phyloP scores from a whole-genome alignment of 2,329 filamentous ascomycete species.

The Microcyclospora tardicrescens region DNA sequence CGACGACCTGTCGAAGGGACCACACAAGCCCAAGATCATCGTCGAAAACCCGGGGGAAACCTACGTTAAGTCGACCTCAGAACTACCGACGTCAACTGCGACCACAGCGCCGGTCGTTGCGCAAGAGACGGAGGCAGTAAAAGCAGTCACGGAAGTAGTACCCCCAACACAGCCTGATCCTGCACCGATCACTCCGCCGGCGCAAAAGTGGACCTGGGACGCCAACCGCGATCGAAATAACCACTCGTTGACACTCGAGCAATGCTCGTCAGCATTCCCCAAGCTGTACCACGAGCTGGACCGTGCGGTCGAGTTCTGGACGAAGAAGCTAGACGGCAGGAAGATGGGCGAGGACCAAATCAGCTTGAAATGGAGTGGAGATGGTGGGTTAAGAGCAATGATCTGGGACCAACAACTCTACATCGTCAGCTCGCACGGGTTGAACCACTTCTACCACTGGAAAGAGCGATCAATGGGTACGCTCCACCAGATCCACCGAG shows the following conservation, averaged over 20 bases:
- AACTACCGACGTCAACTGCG: too few relatives aligned
- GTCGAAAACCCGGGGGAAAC: too few relatives aligned
- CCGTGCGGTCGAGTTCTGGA: conserved; percentile 16
- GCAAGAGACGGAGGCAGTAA: too few relatives aligned
- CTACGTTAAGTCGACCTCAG: too few relatives aligned
- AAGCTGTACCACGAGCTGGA: conserved; percentile 21
- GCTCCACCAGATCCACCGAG: conserved; percentile 36
- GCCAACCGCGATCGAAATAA: conserved; percentile 16
- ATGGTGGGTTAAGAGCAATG: conserved; percentile 24
- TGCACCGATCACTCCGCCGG: background rate
- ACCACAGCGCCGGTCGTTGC: too few relatives aligned
- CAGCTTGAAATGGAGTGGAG: conserved; percentile 18
- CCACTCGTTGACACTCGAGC: conserved; percentile 15
- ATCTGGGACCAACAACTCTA: conserved; percentile 26
- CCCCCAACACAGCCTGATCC: background rate
- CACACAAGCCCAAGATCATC: too few relatives aligned
- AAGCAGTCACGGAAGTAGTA: too few relatives aligned
- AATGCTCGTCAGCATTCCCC: conserved; percentile 22
- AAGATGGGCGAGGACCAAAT: conserved; percentile 18
- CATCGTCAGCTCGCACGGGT: conserved; percentile 22
- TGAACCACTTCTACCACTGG: conserved; percentile 18
- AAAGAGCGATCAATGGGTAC: conserved; percentile 26
- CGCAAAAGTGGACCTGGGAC: conserved; percentile 3
- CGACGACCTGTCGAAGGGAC: too few relatives aligned
- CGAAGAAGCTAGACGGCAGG: conserved; percentile 7